Percentiles rank a stretch among this genome's conserved stretches.
phyloP scores from a whole-genome alignment of 768 basidiomycete genomes.

The Solioccasus polychromus region DNA sequence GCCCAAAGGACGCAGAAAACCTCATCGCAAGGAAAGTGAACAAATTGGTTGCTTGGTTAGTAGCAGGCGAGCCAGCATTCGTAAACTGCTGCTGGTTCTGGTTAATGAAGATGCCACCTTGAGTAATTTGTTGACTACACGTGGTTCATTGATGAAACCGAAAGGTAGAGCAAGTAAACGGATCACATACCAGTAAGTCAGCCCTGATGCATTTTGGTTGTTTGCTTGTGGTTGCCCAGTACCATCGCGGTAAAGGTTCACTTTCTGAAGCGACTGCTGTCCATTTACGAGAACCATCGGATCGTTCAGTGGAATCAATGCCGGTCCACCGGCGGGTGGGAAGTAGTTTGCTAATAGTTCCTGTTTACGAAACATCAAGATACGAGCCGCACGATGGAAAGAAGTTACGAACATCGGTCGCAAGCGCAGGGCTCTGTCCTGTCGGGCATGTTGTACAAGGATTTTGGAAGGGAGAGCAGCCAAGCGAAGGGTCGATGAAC shows the following conservation, averaged over 20 bases:
- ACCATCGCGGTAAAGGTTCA: constrained; percentile 27
- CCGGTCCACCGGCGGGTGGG: constrained; percentile 24
- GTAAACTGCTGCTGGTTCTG: constrained; percentile 19
- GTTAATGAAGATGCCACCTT: constrained; percentile 24
- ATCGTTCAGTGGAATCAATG: constrained; percentile 23
- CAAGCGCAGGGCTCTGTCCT: constrained; percentile 18
- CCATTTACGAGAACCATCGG: constrained; percentile 27
- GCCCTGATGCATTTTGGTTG: constrained; percentile 19
- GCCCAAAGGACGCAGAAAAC: constrained; percentile 23
- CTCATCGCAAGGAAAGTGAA: constrained; percentile 31
- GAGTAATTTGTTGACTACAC: constrained; percentile 20
- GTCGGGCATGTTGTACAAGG: constrained; percentile 23
- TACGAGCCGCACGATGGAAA: neutral
- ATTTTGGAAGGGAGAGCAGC: constrained; percentile 25
- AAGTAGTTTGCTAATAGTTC: constrained; percentile 24
- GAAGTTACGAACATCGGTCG: constrained; percentile 19
- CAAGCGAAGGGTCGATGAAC: constrained; percentile 26
- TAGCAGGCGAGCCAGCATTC: constrained; percentile 19
- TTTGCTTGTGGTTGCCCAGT: constrained; percentile 26
- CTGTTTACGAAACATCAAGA: constrained; percentile 8
- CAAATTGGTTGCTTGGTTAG: constrained; percentile 19
- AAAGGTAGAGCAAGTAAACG: no score
- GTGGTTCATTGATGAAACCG: no score
- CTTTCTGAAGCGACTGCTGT: constrained; percentile 23
- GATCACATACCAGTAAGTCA: constrained; percentile 20